Percentiles rank a stretch among this genome's conserved stretches.
phyloP scores from a whole-genome alignment of 2,329 filamentous ascomycete species.

The Fusarium tjaetaba region DNA sequence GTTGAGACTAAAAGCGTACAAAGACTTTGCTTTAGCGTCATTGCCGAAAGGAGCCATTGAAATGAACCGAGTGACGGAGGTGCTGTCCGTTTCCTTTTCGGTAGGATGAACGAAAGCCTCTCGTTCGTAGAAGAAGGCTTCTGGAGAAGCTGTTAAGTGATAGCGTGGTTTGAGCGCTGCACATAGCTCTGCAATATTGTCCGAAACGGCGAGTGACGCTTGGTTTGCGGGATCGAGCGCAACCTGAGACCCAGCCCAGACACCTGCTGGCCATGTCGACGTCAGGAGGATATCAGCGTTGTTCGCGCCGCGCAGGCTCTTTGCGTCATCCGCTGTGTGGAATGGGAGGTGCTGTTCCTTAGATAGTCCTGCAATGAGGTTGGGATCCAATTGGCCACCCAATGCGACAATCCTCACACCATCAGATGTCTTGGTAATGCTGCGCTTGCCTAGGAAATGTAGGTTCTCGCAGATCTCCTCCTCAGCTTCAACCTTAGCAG shows the following conservation, averaged over 20 bases:
- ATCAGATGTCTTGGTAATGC: slow-evolving; percentile 87
- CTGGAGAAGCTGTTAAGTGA: slow-evolving; percentile 78
- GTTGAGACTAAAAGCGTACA: slow-evolving; percentile 82
- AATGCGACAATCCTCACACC: slow-evolving; percentile 88
- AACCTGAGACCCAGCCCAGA: slow-evolving; percentile 75
- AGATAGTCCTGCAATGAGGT: slow-evolving; percentile 69
- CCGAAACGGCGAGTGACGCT: slow-evolving; percentile 63
- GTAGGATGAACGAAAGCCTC: slow-evolving; percentile 86
- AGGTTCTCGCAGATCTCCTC: slow-evolving; percentile 89
- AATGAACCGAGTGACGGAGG: slow-evolving; percentile 84
- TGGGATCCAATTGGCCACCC: slow-evolving; percentile 75
- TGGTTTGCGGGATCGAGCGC: slow-evolving; percentile 63
- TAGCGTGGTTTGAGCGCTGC: slow-evolving; percentile 87
- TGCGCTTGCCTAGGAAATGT: slow-evolving; percentile 87
- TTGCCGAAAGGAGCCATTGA: slow-evolving; percentile 86
- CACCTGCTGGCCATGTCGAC: slow-evolving; percentile 80
- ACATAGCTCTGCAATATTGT: slow-evolving; percentile 81
- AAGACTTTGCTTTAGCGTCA: slow-evolving; percentile 77
- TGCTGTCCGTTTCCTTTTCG: slow-evolving; percentile 57
- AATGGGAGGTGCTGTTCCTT: slow-evolving; percentile 80
- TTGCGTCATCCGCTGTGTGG: slow-evolving; percentile 81
- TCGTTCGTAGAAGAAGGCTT: slow-evolving; percentile 81
- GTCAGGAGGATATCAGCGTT: slow-evolving; percentile 89
- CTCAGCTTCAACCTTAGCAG: slow-evolving; percentile 77
- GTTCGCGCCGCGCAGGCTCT: slow-evolving; percentile 78